phyloP scores from a whole-genome alignment of 345 rosid genomes.

The Heritiera fomes region DNA sequence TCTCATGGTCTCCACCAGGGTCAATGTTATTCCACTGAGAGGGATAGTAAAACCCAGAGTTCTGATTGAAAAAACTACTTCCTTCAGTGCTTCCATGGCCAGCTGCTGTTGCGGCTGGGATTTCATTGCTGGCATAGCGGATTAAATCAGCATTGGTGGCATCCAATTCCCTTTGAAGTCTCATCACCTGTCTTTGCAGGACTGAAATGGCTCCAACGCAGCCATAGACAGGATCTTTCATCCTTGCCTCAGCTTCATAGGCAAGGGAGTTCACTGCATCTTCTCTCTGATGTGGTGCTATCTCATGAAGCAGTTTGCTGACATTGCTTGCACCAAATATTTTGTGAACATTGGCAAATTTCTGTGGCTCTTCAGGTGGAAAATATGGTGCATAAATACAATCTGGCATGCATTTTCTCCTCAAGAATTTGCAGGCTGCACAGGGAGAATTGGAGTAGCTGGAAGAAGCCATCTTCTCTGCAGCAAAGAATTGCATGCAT shows the following conservation, averaged over 20 bases:
- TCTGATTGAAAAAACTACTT: conserved; percentile 13
- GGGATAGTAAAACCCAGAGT: conserved; percentile 29
- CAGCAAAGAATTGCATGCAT: not conserved
- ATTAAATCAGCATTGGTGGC: conserved; percentile 61
- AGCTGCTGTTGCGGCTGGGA: conserved; percentile 4
- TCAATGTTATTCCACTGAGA: conserved; percentile 27
- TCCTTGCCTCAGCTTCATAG: conserved; percentile 69
- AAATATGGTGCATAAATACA: conserved; percentile 69
- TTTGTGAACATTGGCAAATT: conserved; percentile 66
- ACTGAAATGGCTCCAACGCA: conserved; percentile 69
- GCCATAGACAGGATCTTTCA: conserved; percentile 68
- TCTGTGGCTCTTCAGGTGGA: conserved; percentile 69
- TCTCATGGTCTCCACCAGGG: conserved; percentile 22
- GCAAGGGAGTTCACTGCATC: conserved; percentile 68
- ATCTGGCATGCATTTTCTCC: conserved; percentile 56
- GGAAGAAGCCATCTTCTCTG: conserved; percentile 41
- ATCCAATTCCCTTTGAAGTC: conserved; percentile 59
- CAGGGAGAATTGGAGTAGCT: conserved; percentile 68
- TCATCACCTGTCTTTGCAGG: conserved; percentile 59
- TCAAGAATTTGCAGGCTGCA: conserved; percentile 71
- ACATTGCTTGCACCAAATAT: conserved; percentile 75
- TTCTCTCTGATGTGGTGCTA: conserved; percentile 57
- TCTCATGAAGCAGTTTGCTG: conserved; percentile 61
- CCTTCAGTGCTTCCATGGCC: not conserved
- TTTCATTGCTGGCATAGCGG: conserved; percentile 36